Evolutionary conservation across 805 yeast species (phyloP).

Genomic region (Sungouiella thailandica): DNA sequence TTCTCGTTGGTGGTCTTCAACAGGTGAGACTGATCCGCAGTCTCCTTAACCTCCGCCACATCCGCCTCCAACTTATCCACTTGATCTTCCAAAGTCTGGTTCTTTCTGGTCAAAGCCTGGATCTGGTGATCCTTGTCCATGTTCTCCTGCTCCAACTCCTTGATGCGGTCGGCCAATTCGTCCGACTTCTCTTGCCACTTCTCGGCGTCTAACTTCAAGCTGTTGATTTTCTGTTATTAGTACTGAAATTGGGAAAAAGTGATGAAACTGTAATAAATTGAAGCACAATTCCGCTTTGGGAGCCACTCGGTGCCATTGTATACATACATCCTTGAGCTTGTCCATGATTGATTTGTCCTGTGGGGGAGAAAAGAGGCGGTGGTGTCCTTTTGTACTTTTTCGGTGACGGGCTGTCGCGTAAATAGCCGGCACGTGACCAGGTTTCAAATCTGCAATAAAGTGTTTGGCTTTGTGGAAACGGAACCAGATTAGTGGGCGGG

Average conservation of each 20-base stretch:
- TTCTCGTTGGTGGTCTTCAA: slow-evolving; percentile 87
- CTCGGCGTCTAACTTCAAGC: slow-evolving; percentile 91
- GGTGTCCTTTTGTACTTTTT: slow-evolving; percentile 10
- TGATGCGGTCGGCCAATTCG: slow-evolving; percentile 72
- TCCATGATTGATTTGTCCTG: slow-evolving; percentile 38
- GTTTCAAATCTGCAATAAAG: too few species aligned
- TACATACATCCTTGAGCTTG: slow-evolving; percentile 56
- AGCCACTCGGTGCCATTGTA: too few species aligned
- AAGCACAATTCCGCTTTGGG: too few species aligned
- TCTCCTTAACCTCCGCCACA: slow-evolving; percentile 70
- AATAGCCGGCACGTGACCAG: slow-evolving; percentile 15
- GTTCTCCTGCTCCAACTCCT: slow-evolving; percentile 87
- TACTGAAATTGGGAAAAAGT: too few species aligned
- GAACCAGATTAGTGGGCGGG: too few species aligned
- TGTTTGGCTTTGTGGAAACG: too few species aligned
- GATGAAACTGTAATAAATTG: too few species aligned
- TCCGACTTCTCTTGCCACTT: slow-evolving; percentile 97
- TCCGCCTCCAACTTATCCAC: slow-evolving; percentile 75
- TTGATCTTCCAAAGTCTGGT: slow-evolving; percentile 78
- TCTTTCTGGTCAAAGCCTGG: slow-evolving; percentile 87
- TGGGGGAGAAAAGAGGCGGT: slow-evolving; percentile 8
- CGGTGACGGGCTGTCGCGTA: slow-evolving; percentile 12
- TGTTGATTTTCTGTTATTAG: slow-evolving; percentile 65
- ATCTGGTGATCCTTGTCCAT: slow-evolving; percentile 93
- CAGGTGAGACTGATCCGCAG: slow-evolving; percentile 86